Base-by-base conservation (phyloP, 768 basidiomycete species). In the Suillus lakei region DNA sequence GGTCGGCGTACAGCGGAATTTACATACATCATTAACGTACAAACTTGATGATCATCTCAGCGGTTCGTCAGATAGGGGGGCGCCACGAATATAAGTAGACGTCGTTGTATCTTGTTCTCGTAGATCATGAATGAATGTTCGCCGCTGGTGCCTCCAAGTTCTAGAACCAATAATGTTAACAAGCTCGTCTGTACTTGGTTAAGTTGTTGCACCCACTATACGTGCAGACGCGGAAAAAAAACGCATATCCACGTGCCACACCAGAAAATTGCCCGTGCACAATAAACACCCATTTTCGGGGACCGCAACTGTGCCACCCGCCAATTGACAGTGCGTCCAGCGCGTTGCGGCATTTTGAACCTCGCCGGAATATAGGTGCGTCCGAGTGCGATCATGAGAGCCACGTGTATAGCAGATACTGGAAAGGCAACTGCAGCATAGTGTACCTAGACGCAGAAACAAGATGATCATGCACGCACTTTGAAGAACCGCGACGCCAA, bases 11-110 rank as follows among this genome's bases (percentile, higher is more conserved):
- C 53, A 34, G 32, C 53, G 53, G 53, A 32, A n/a, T 54, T n/a
- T 54, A 18, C 50, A 30, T 32, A 12, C 21, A n/a, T 54, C 32
- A 54, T 54, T 54, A 54, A 54, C 53, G 21, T 54, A 54, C 53
- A 21, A 12, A 21, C 30, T 18, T 53, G 21, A n/a, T 13, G 32
- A 13, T 54, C 53, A 54, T 54, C 51, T 53, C 30, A 53, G 51
- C 51, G 51, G 51, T 32, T n/a, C 28, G 5, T 34, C 10, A 54
- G 53, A 32, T 54, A 54, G 53, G 53, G 32, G 53, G 53, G 13
- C 30, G 1, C 18, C 53, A 7, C 13, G 30, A 21, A 54, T 32
- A 54, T 21, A 21, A 54, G 50, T 28, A 28, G 30, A 12, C 30
- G 12, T n/a, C 2, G 8, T 53, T 6, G 32, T 34, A 13, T 34